Evolutionary conservation across 2,329 filamentous ascomycete species (phyloP).

Genomic region (Tolypocladium inflatum): DNA sequence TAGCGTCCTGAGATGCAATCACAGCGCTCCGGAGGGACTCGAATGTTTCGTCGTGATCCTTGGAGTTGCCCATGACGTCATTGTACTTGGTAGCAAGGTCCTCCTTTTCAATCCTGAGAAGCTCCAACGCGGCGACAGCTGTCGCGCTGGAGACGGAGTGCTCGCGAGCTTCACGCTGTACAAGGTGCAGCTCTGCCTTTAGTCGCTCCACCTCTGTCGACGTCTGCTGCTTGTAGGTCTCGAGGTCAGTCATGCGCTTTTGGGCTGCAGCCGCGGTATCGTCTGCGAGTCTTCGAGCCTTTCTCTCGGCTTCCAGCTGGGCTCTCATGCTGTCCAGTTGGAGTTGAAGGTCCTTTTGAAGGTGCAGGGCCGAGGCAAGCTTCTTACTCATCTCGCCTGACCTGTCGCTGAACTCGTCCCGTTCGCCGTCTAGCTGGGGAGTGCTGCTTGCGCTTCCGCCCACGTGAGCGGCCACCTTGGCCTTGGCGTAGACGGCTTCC

Average conservation of each 20-base stretch:
- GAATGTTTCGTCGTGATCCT: conserved; percentile 63
- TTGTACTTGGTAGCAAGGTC: conserved; percentile 63
- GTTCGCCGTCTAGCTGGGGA: conserved; percentile 48
- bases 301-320: conserved; percentile 74
- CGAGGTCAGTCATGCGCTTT: conserved; percentile 73
- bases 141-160: conserved; percentile 71
- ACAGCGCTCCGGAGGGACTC: conserved; percentile 70
- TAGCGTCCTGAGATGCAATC: conserved; percentile 68
- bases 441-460: conserved; percentile 55
- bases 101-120: conserved; percentile 79
- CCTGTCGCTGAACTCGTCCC: conserved; percentile 45
- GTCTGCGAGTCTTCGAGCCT: conserved; percentile 74
- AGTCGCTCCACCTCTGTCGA: conserved; percentile 78
- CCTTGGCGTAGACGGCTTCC: conserved; percentile 91
- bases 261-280: conserved; percentile 78
- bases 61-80: conserved; percentile 55
- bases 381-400: conserved; percentile 70
- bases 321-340: conserved; percentile 58
- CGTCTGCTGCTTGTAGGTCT: conserved; percentile 73
- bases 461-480: conserved; percentile 72
- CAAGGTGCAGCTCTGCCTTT: conserved; percentile 73
- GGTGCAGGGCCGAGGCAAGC: conserved; percentile 68
- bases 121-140: conserved; percentile 61
- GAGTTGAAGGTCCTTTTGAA: conserved; percentile 73
- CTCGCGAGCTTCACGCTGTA: conserved; percentile 69